Evolutionary conservation across 768 basidiomycete species (phyloP), one percentile per base, ranked within the genome.

Genomic region (Calocera viscosa): DNA sequence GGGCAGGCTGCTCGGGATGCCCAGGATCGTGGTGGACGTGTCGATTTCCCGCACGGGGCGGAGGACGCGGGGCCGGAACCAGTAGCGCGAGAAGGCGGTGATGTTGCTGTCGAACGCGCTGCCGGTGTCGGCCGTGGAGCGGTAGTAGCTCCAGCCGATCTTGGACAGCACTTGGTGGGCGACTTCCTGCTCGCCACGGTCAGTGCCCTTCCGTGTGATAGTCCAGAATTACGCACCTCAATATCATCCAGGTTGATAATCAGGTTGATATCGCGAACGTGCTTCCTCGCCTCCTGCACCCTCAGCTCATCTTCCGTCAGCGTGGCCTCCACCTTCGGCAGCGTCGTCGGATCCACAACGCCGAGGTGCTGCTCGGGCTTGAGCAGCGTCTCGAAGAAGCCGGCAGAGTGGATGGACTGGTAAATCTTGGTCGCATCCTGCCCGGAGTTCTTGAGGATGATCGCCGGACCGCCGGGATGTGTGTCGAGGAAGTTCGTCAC

Each of bases 1-100:
- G 0, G 94, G 94, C 64, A 95, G 82, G 0, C 84, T 82, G 24
- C 85, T 84, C 64, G 78, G 79, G 74, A 82, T 70, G 8, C 77
- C 86, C 14, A 91, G 86, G 53, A 94, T 84, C 24, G 68, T 68
- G 0, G 77, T 77, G 26, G 73, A 71, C 0, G 76, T 74, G 67
- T 78, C 76, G 65, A 73, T 73, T 7, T 63, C 67, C 32, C 73
- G 72, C 0, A 77, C 76, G 67, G 76, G 72, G 24, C 72, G 66
- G 60, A 77, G 68, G 14, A 74, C 70, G 17, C 76, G 66, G 1
- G 77, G 77, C 16, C 75, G 69, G 73, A 77, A 77, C 53, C 53
- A 60, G 53, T 60, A 60, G 53, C 53, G 53, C 11, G 53, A 60
- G 30, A 60, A 60, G 53, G 53, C 53, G 22, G 24, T 10, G 53